Conservation (phyloP, 208 protist species). For the Trypanosoma avium region DNA sequence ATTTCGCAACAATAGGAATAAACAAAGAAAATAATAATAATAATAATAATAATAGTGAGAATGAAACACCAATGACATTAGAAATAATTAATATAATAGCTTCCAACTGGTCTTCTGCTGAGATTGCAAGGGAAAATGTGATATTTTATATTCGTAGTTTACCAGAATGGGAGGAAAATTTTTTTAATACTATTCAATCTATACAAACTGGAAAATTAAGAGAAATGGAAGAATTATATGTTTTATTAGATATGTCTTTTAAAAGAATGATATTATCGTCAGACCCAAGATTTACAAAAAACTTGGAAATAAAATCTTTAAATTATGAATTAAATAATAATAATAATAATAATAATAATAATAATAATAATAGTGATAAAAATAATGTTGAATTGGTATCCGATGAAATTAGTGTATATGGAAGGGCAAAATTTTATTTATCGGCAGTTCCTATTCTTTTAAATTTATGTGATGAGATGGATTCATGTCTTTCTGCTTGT, state of each 20-base stretch:
- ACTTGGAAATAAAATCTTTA: not conserved
- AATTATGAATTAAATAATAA: not conserved
- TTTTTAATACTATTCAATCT: not conserved
- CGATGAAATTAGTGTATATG: not conserved
- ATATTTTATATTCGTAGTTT: constrained; percentile 3
- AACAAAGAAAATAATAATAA: no score
- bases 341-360: not conserved
- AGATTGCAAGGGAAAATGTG: not conserved
- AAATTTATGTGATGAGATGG: constrained; percentile 7
- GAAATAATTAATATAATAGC: not conserved
- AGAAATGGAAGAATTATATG: not conserved
- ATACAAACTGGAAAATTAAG: constrained; percentile 2
- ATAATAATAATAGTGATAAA: no score
- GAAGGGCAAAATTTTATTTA: not conserved
- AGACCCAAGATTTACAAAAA: not conserved
- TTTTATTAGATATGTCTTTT: constrained; percentile 6
- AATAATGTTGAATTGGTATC: no score
- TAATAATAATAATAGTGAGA: no score
- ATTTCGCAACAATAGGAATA: no score
- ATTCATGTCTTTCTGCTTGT: not conserved
- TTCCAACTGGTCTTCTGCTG: not conserved
- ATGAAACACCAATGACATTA: not conserved
- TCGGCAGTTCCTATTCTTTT: not conserved
- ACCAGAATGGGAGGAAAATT: not conserved
- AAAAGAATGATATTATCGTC: not conserved